phyloP scores from a whole-genome alignment of 2,329 filamentous ascomycete species.

The Microsporum audouinii region DNA sequence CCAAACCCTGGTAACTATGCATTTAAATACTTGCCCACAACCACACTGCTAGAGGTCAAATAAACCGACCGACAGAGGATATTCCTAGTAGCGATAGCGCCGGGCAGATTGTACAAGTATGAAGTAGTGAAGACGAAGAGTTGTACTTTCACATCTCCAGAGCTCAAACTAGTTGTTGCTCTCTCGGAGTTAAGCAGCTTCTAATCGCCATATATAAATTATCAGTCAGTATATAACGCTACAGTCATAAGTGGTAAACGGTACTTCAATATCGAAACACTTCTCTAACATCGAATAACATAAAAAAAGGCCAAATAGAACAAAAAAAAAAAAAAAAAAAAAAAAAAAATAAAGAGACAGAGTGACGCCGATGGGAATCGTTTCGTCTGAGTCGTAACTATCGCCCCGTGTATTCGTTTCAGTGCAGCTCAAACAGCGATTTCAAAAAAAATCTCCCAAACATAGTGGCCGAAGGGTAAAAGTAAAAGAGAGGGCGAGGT shows the following conservation, averaged over 20 bases:
- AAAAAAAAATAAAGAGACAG: background rate
- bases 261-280: background rate
- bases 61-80: too few relatives aligned
- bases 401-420: constrained; percentile 4
- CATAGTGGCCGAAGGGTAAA: background rate
- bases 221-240: background rate
- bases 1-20: too few relatives aligned
- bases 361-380: constrained; percentile 1
- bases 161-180: background rate
- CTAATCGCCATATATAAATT: background rate
- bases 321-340: background rate
- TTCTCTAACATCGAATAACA: background rate
- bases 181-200: background rate
- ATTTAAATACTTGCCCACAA: too few relatives aligned
- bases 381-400: constrained; percentile 3
- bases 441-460: constrained; percentile 4
- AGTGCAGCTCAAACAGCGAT: background rate
- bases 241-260: background rate
- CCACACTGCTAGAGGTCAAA: too few relatives aligned
- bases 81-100: too few relatives aligned
- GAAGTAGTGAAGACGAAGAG: too few relatives aligned
- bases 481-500: background rate
- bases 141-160: too few relatives aligned
- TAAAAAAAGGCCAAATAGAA: background rate
- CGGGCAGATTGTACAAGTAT: too few relatives aligned